These are phyloP conservation scores for Calonectria hawksworthii DNA, from an alignment of 2,329 filamentous ascomycete genomes.

Conservation along the genomic window DNA sequence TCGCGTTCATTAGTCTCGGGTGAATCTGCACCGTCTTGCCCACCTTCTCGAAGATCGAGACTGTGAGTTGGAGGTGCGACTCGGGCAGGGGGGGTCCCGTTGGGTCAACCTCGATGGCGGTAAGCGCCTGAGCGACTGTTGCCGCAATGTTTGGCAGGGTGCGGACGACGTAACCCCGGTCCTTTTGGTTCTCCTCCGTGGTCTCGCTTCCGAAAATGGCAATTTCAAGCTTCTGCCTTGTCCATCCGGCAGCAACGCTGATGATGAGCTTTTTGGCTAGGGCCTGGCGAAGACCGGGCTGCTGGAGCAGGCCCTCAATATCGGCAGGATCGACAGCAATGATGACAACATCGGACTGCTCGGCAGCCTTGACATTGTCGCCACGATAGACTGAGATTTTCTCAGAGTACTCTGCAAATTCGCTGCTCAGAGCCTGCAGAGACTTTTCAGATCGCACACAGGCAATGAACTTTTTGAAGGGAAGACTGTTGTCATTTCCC, in stretches of 20 bases:
- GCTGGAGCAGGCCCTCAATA: slow-evolving; percentile 53
- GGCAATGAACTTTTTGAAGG: slow-evolving; percentile 45
- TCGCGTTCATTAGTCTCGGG: slow-evolving; percentile 66
- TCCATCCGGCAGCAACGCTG: slow-evolving; percentile 66
- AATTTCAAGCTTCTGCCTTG: slow-evolving; percentile 54
- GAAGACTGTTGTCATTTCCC: slow-evolving; percentile 25
- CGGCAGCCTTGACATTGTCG: slow-evolving; percentile 51
- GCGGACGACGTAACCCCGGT: slow-evolving; percentile 46
- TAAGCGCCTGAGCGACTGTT: slow-evolving; percentile 49
- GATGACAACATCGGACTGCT: slow-evolving; percentile 57
- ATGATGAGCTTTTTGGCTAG: slow-evolving; percentile 62
- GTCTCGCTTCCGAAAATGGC: slow-evolving; percentile 50
- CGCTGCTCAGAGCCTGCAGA: slow-evolving; percentile 33
- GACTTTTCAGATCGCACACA: slow-evolving; percentile 49
- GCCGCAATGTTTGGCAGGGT: slow-evolving; percentile 54
- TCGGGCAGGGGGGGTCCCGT: slow-evolving; percentile 35
- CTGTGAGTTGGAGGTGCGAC: slow-evolving; percentile 41
- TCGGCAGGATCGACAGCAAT: slow-evolving; percentile 63
- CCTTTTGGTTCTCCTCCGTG: slow-evolving; percentile 21
- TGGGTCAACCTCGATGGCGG: slow-evolving; percentile 48
- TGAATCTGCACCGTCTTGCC: slow-evolving; percentile 66
- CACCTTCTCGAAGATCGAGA: slow-evolving; percentile 68
- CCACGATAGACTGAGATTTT: slow-evolving; percentile 47
- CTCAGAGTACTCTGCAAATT: slow-evolving; percentile 34
- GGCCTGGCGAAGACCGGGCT: slow-evolving; percentile 54